Evolutionary conservation across 352 stramenopile genomes (phyloP).

Genomic region (Phytopythium chamaehyphon): DNA sequence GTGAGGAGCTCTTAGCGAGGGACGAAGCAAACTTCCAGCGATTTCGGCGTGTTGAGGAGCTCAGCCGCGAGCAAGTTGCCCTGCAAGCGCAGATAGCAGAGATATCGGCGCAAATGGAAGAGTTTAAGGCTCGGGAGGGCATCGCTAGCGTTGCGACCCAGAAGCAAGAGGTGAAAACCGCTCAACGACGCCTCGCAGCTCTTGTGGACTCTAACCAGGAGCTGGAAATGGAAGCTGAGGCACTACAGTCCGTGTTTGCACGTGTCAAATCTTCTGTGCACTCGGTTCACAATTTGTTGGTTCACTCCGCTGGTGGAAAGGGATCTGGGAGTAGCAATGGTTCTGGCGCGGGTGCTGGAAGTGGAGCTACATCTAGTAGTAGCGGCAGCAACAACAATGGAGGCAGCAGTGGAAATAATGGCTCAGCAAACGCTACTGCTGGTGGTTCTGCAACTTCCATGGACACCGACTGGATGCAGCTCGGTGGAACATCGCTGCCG

Average conservation of each 20-base stretch:
- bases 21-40: slow-evolving; percentile 81
- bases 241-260: slow-evolving; percentile 42
- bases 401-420: slow-evolving; percentile 1
- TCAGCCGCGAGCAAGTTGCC: slow-evolving; percentile 49
- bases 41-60: slow-evolving; percentile 69
- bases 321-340: slow-evolving; percentile 7
- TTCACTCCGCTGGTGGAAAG: slow-evolving; percentile 43
- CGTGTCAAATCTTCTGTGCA: slow-evolving; percentile 68
- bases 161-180: slow-evolving; percentile 44
- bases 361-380: not conserved
- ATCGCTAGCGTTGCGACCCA: slow-evolving; percentile 53
- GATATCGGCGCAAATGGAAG: slow-evolving; percentile 43
- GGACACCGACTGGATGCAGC: slow-evolving; percentile 7
- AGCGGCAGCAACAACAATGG: not conserved
- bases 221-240: slow-evolving; percentile 53
- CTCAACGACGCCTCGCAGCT: slow-evolving; percentile 32
- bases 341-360: not conserved
- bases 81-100: slow-evolving; percentile 23
- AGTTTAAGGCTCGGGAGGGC: slow-evolving; percentile 64
- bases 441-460: slow-evolving; percentile 8
- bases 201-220: slow-evolving; percentile 36
- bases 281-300: slow-evolving; percentile 68
- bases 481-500: slow-evolving; percentile 18
- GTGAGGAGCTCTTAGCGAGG: slow-evolving; percentile 43
- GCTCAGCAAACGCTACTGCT: slow-evolving; percentile 12